Conservation (phyloP, 179 eudicot genomes). For the Spergularia azorica region DNA sequence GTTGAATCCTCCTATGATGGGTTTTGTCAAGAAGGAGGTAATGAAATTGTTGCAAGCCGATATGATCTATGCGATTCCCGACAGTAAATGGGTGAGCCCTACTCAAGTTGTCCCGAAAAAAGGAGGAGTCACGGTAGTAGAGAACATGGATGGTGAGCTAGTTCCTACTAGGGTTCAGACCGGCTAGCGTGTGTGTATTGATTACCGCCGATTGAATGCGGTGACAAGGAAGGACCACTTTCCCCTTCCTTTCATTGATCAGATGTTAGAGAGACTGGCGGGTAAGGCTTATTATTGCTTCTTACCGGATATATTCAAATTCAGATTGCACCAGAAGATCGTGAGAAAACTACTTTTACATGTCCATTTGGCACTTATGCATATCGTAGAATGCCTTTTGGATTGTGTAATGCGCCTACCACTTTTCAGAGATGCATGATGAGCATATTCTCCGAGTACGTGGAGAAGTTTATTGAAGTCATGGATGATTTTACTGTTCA, state of each 20-base stretch:
- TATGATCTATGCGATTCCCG: neutral
- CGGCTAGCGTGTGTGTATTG: neutral
- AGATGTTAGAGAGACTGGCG: neutral
- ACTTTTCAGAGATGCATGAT: neutral
- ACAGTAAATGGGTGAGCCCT: neutral
- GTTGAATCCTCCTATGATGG: neutral
- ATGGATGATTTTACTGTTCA: no score
- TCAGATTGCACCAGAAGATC: neutral
- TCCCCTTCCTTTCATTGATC: neutral
- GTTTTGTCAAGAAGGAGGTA: neutral
- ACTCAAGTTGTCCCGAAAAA: neutral
- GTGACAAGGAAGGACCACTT: neutral
- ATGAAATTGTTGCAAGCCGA: neutral
- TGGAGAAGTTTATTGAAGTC: no score
- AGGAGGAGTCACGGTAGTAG: neutral
- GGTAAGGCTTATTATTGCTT: neutral
- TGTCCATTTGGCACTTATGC: neutral
- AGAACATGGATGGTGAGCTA: neutral
- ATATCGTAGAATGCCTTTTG: constrained; percentile 1
- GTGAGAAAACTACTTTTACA: neutral
- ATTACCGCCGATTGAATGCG: neutral
- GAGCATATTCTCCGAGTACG: no score
- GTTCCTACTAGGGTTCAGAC: neutral
- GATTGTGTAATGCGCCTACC: neutral
- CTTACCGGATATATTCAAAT: neutral